Percentiles rank a stretch among this genome's conserved stretches.
These are phyloP conservation scores for Cyclanthera cordifolia DNA, from an alignment of 306 rosid species.

Conservation along the genomic window DNA sequence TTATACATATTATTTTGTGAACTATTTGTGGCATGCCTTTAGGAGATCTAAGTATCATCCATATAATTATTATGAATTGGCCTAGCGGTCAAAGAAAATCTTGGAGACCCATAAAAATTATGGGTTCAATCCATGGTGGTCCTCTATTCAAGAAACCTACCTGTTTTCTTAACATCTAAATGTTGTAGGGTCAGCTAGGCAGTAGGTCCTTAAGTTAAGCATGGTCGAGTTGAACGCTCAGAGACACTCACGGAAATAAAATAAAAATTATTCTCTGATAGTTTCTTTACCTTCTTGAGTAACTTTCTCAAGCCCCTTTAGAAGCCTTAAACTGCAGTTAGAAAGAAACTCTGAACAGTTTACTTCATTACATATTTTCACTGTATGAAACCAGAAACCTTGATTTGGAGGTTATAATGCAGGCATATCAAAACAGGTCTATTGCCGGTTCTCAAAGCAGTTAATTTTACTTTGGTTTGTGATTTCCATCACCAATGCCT, in stretches of 20 bases:
- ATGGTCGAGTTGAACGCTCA: too few species aligned
- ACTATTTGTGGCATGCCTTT: background rate
- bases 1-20: background rate
- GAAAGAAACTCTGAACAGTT: background rate
- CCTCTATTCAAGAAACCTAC: too few species aligned
- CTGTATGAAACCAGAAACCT: background rate
- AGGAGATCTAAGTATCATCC: background rate
- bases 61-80: too few species aligned
- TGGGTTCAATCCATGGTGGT: too few species aligned
- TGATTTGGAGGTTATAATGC: constrained; percentile 18
- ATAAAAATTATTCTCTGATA: too few species aligned
- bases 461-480: constrained; percentile 36
- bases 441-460: constrained; percentile 30
- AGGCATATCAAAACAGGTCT: constrained; percentile 35
- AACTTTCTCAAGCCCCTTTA: constrained; percentile 1
- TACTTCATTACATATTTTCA: background rate
- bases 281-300: too few species aligned
- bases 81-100: too few species aligned
- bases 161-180: too few species aligned
- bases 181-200: too few species aligned
- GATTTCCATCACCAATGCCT: constrained; percentile 26
- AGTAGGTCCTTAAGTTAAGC: too few species aligned
- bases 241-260: too few species aligned
- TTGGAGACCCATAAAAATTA: too few species aligned
- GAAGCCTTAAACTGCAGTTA: background rate